Percentiles rank a stretch among this genome's conserved stretches.
These are phyloP conservation scores for Aspergillus asperescens DNA, from an alignment of 495 filamentous ascomycete genomes.

Conservation along the genomic window DNA sequence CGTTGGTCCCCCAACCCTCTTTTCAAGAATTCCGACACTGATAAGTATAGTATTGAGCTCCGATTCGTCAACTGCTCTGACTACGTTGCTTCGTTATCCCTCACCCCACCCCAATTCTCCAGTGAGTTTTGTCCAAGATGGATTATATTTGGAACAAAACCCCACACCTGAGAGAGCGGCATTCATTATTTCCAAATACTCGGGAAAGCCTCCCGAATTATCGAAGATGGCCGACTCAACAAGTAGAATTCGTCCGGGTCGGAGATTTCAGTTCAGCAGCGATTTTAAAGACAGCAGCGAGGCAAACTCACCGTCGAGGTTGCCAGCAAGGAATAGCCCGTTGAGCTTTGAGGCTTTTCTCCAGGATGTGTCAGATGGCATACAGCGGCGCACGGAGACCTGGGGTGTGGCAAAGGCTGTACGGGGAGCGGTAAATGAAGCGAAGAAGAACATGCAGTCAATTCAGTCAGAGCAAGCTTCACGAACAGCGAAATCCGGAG, in stretches of 20 bases:
- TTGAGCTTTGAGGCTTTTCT: slow-evolving; percentile 69
- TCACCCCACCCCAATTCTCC: slow-evolving; percentile 59
- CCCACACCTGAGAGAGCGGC: slow-evolving; percentile 65
- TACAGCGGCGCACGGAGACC: slow-evolving; percentile 76
- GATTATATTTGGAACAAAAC: slow-evolving; percentile 76
- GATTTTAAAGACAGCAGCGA: slow-evolving; percentile 31
- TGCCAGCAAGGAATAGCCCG: slow-evolving; percentile 55
- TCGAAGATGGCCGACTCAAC: slow-evolving; percentile 30
- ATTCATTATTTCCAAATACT: slow-evolving; percentile 78
- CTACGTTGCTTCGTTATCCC: slow-evolving; percentile 74
- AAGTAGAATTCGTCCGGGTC: slow-evolving; percentile 20
- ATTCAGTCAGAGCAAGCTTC: slow-evolving; percentile 44
- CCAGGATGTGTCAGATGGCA: slow-evolving; percentile 77
- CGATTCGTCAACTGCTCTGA: slow-evolving; percentile 79
- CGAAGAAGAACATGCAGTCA: slow-evolving; percentile 66
- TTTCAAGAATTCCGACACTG: slow-evolving; percentile 11
- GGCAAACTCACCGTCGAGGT: slow-evolving; percentile 33
- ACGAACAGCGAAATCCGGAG: slow-evolving; percentile 14
- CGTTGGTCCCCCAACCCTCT: slow-evolving; percentile 46
- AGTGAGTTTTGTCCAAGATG: slow-evolving; percentile 78
- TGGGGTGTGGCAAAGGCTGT: slow-evolving; percentile 89
- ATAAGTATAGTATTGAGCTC: slow-evolving; percentile 63
- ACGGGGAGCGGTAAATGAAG: slow-evolving; percentile 81
- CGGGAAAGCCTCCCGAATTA: slow-evolving; percentile 54
- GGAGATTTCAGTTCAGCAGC: slow-evolving; percentile 32